Percentiles rank a stretch among this genome's conserved stretches.
These are phyloP conservation scores for Bretziella fagacearum DNA, from an alignment of 2,329 filamentous ascomycete genomes.

Conservation along the genomic window DNA sequence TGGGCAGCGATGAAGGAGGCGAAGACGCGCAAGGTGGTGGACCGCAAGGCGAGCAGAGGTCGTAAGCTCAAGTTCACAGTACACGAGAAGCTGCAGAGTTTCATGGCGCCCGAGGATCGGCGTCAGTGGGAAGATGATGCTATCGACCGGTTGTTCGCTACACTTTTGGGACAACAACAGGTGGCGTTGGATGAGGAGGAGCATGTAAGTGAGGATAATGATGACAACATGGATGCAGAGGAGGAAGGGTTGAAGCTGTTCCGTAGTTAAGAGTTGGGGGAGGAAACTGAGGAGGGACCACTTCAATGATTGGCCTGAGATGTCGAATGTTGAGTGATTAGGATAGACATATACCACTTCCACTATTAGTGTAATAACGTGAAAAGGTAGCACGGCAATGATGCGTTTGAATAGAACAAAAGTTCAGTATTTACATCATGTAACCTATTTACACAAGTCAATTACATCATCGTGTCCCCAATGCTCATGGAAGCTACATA, in stretches of 20 bases:
- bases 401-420: conserved; percentile 1
- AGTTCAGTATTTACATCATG: background rate
- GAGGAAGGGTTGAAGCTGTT: conserved; percentile 39
- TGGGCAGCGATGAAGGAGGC: conserved; percentile 53
- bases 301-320: background rate
- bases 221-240: conserved; percentile 34
- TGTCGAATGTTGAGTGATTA: background rate
- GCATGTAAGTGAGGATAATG: conserved; percentile 33
- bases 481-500: conserved; percentile 6
- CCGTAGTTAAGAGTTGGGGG: conserved; percentile 21
- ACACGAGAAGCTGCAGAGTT: conserved; percentile 94
- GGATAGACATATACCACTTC: conserved; percentile 10
- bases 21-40: conserved; percentile 68
- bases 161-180: conserved; percentile 52
- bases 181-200: conserved; percentile 45
- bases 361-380: conserved; percentile 1
- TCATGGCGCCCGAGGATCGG: conserved; percentile 84
- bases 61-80: conserved; percentile 87
- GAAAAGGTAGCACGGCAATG: background rate
- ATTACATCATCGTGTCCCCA: background rate
- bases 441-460: background rate
- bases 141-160: conserved; percentile 60
- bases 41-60: conserved; percentile 89
- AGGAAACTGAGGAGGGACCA: background rate
- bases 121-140: conserved; percentile 65